A percentile compares a stretch with the other conserved stretches of the same genome.
Evolutionary conservation across 495 filamentous ascomycete genomes (phyloP).

Genomic region (Neohortaea acidophila): DNA sequence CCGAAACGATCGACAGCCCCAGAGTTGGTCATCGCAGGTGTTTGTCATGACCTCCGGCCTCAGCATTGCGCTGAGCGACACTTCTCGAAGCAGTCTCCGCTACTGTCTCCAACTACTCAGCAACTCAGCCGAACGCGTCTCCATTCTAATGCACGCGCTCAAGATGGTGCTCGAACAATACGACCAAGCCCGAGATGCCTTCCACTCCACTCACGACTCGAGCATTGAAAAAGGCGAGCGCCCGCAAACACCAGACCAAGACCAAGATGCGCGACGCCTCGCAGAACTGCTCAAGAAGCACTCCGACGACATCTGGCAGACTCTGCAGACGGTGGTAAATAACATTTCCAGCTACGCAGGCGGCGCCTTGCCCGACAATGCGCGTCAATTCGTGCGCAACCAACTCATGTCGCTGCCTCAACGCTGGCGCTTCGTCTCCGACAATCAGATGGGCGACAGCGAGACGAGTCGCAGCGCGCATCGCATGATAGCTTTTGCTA

Average conservation of each 20-base stretch:
- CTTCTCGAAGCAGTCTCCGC: conserved; percentile 59
- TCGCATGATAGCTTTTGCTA: conserved; percentile 62
- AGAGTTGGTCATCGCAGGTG: conserved; percentile 60
- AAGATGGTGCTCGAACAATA: conserved; percentile 60
- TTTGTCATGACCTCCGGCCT: conserved; percentile 73
- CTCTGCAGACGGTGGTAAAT: conserved; percentile 59
- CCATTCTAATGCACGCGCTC: conserved; percentile 50
- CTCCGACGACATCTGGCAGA: conserved; percentile 57
- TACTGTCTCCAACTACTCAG: conserved; percentile 64
- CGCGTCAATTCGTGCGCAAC: conserved; percentile 55
- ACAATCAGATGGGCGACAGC: conserved; percentile 30
- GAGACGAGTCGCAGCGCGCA: conserved; percentile 41
- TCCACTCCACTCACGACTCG: conserved; percentile 18
- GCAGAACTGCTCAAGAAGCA: conserved; percentile 50
- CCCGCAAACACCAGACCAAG: conserved; percentile 22
- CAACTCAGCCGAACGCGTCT: conserved; percentile 60
- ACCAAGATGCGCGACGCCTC: conserved; percentile 31
- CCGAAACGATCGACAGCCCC: conserved; percentile 7
- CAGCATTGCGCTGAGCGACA: conserved; percentile 73
- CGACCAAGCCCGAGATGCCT: conserved; percentile 34
- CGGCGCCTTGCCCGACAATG: conserved; percentile 71
- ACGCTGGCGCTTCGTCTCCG: conserved; percentile 42
- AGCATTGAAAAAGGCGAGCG: conserved; percentile 15
- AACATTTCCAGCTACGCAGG: conserved; percentile 73
- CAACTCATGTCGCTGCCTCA: conserved; percentile 67